These are phyloP conservation scores for Aegilops longissima DNA, from an alignment of 176 grass and related monocot genomes.

Conservation along the genomic window DNA sequence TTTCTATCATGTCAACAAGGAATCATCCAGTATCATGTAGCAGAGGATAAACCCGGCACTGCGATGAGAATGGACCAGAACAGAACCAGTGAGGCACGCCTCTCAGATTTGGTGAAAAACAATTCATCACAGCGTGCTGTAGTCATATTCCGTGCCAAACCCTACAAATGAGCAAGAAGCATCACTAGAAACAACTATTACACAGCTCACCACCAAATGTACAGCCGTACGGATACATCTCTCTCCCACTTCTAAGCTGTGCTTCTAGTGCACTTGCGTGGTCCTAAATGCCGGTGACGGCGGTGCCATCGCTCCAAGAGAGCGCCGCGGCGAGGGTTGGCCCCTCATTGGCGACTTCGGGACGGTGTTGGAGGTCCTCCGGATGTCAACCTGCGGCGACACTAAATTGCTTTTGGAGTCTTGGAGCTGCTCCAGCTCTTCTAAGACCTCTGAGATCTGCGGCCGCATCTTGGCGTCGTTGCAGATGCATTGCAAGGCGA, in stretches of 20 bases:
- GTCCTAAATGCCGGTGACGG: constrained; percentile 48
- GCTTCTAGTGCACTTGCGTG: constrained; percentile 45
- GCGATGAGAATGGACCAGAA: not conserved
- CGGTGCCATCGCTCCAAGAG: constrained; percentile 31
- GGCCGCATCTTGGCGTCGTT: constrained; percentile 66
- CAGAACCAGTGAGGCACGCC: not conserved
- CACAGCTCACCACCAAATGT: constrained; percentile 41
- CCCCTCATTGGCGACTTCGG: constrained; percentile 54
- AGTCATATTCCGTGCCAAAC: not conserved
- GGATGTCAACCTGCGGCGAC: constrained; percentile 26
- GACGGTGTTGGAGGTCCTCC: constrained; percentile 34
- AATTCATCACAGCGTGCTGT: constrained; percentile 1
- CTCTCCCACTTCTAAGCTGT: not conserved
- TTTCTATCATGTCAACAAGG: not conserved
- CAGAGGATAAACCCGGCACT: too few species aligned
- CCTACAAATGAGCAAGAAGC: constrained; percentile 14
- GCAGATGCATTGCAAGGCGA: constrained; percentile 66
- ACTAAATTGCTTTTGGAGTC: constrained; percentile 41
- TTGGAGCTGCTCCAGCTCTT: constrained; percentile 64
- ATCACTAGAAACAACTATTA: constrained; percentile 29
- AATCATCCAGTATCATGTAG: too few species aligned
- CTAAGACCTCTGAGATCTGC: constrained; percentile 60
- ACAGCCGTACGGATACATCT: constrained; percentile 23
- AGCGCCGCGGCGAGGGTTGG: constrained; percentile 45
- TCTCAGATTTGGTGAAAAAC: constrained; percentile 1